Base-by-base conservation (phyloP, 225 moss, liverwort and hornwort genomes). In the Polytrichum formosum region DNA sequence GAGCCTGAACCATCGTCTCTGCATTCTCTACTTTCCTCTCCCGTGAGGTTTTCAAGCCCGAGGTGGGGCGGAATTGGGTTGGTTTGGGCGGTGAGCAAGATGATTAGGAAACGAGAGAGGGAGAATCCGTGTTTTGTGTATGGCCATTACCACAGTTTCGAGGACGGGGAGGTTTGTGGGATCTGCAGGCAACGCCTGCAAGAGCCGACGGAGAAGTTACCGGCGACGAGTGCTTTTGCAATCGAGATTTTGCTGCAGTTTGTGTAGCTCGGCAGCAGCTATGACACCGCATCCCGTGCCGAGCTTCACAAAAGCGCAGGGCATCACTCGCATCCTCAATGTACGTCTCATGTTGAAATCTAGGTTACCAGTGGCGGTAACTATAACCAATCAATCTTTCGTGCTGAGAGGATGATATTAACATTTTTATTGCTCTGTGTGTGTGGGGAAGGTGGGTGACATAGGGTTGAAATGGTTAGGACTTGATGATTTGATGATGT, bases 121-220 rank as follows among this genome's bases (percentile, higher is more conserved):
- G 97, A 98, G 78, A 98, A 98, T 90, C 97, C 97, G 31, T 98
- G 97, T 66, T 91, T 91, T 77, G 97, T 98, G 60, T 98, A 94
- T 67, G 94, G 92, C 8, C 97, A 98, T 90, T 94, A 98, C 83
- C 97, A 98, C 75, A 98, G 94, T 76, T 98, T 87, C 27, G 94
- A 98, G 72, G 97, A 98, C 77, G 97, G 98, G 25, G 98, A 98
- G 78, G 90, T 92, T 54, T 98, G 94, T 73, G 92, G 94, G 53
- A 90, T 92, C 67, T 98, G 94, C 73, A 94, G 94, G 68, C 98
- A 98, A 53, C 85, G 92, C 18, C 73, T 90, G 69, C 94, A 98
- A 62, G 98, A 94, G 73, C 85, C 91, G 3, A 90, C 91, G 30
- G 97, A 94, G 83, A 98, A 94, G 62, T 91, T 89, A 3, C 97